phyloP scores from a whole-genome alignment of 371 early-diverging fungal species.

The Nematocida minor region DNA sequence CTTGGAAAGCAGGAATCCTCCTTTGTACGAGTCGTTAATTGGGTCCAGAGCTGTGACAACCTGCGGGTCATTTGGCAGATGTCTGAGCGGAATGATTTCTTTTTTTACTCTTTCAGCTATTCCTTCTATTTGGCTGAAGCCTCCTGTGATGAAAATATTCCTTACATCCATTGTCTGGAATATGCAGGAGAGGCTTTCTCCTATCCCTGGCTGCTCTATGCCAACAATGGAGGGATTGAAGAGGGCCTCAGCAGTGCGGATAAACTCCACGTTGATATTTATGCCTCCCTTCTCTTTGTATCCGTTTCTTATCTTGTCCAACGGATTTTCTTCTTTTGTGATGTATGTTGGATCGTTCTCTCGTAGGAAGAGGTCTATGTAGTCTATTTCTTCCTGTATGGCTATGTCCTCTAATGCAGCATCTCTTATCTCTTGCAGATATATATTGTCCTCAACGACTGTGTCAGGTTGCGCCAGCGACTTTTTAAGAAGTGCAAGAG shows the following conservation, averaged over 20 bases:
- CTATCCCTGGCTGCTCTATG: constrained; percentile 59
- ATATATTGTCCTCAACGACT: constrained; percentile 45
- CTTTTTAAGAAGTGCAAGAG: constrained; percentile 57
- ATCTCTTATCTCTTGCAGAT: constrained; percentile 56
- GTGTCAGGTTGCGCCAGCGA: constrained; percentile 3
- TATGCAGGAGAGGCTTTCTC: constrained; percentile 52
- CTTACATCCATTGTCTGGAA: constrained; percentile 50
- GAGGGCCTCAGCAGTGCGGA: constrained; percentile 59
- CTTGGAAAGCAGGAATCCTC: constrained; percentile 38
- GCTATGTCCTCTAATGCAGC: constrained; percentile 56
- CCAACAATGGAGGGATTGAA: constrained; percentile 64
- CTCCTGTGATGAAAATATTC: constrained; percentile 64
- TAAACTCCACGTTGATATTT: constrained; percentile 59
- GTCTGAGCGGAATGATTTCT: constrained; percentile 48
- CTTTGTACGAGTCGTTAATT: constrained; percentile 56
- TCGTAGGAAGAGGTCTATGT: constrained; percentile 38
- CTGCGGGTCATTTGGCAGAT: constrained; percentile 27
- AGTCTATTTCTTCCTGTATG: constrained; percentile 47
- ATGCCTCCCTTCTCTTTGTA: constrained; percentile 48
- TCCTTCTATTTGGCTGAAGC: constrained; percentile 62
- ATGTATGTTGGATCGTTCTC: constrained; percentile 60
- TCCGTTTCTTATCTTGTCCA: constrained; percentile 56
- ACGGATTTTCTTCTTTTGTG: constrained; percentile 32
- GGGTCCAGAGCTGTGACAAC: constrained; percentile 52
- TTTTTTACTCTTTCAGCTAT: constrained; percentile 58